phyloP scores from a whole-genome alignment of 257 asterid genomes.

The Solanum appendiculatum region DNA sequence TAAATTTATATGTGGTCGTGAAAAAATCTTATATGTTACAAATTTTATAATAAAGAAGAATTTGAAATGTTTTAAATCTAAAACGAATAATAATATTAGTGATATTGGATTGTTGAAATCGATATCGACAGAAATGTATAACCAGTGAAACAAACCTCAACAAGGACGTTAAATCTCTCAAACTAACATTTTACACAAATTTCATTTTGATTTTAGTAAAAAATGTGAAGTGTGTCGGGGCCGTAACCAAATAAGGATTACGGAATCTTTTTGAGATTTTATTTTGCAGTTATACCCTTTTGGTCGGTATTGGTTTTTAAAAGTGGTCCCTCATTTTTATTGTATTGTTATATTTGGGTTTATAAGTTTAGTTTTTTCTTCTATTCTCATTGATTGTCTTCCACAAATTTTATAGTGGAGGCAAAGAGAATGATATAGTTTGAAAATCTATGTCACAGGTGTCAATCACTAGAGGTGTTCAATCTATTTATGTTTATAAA shows the following conservation, averaged over 20 bases:
- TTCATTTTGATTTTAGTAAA: background rate
- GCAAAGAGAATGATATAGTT: background rate
- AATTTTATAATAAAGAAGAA: background rate
- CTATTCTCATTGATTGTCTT: background rate
- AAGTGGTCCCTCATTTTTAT: background rate
- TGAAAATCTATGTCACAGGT: background rate
- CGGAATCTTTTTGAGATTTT: background rate
- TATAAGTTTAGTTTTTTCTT: background rate
- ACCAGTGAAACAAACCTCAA: background rate
- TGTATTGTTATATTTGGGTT: background rate
- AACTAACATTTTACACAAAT: too few relatives aligned
- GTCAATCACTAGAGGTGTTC: background rate
- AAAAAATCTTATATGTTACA: background rate
- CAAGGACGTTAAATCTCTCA: background rate
- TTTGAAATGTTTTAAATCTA: accelerated
- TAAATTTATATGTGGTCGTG: accelerated
- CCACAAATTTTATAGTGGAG: background rate
- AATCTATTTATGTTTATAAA: background rate
- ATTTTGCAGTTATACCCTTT: background rate
- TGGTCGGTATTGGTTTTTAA: background rate
- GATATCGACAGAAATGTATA: background rate
- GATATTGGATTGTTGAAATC: background rate
- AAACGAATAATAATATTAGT: background rate
- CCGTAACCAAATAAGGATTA: conserved; percentile 3
- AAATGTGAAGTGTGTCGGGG: background rate